Conservation (phyloP, 805 yeast genomes). For the Tetrapisispora namnaoensis region DNA sequence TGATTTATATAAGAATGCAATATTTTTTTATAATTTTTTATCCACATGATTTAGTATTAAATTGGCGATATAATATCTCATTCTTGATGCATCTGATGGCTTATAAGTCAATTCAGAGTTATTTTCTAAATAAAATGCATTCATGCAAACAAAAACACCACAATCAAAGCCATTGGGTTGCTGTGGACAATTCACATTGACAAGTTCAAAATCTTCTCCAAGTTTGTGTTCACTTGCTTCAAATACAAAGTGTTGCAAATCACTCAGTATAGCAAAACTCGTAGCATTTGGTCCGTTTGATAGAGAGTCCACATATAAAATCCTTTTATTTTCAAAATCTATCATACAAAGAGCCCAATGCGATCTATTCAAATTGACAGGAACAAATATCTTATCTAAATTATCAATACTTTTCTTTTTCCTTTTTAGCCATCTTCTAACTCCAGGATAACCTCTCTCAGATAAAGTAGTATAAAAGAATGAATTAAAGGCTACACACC, state of each 20-base stretch:
- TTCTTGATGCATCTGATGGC: conserved; percentile 56
- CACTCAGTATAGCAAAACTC: conserved; percentile 32
- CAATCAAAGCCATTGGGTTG: conserved; percentile 90
- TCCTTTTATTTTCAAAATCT: conserved; percentile 47
- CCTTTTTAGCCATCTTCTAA: conserved; percentile 74
- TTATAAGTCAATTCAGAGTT: conserved; percentile 42
- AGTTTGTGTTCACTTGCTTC: conserved; percentile 47
- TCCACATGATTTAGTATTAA: conserved; percentile 10
- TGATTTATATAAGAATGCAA: background rate
- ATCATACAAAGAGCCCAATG: conserved; percentile 91
- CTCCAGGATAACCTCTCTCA: conserved; percentile 69
- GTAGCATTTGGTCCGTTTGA: conserved; percentile 31
- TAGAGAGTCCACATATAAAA: conserved; percentile 73
- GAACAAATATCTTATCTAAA: conserved; percentile 62
- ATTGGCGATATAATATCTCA: conserved; percentile 42
- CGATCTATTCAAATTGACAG: conserved; percentile 71
- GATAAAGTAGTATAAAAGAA: conserved; percentile 74
- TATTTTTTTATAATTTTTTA: background rate
- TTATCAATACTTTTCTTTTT: conserved; percentile 56
- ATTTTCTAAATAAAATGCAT: conserved; percentile 51
- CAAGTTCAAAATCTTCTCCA: conserved; percentile 28
- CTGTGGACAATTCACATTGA: conserved; percentile 52
- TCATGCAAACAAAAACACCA: conserved; percentile 86
- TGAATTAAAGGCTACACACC: conserved; percentile 69
- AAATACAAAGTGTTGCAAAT: conserved; percentile 51